Percentiles rank a stretch among this genome's conserved stretches.
Conservation (phyloP, 345 rosid genomes). For the Aethionema arabicum region DNA sequence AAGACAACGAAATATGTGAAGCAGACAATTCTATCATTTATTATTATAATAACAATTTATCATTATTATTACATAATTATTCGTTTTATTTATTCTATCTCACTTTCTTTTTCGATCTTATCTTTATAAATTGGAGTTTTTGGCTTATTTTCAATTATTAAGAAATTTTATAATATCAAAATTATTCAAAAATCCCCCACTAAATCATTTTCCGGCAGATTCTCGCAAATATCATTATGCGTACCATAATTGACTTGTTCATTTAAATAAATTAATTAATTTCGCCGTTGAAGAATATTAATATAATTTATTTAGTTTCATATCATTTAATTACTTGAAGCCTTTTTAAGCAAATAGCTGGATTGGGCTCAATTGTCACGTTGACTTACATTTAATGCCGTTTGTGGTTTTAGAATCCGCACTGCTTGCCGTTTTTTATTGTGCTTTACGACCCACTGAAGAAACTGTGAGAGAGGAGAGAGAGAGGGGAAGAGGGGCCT, state of each 20-base stretch:
- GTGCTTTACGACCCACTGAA: neutral
- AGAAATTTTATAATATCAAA: neutral
- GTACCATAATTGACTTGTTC: slow-evolving; percentile 14
- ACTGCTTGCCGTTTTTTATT: slow-evolving; percentile 17
- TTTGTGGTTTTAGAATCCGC: slow-evolving; percentile 5
- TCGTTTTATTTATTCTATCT: slow-evolving; percentile 14
- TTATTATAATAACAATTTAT: neutral
- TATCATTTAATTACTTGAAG: too few species aligned
- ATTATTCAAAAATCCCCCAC: slow-evolving; percentile 16
- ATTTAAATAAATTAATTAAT: neutral
- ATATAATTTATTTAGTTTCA: too few species aligned
- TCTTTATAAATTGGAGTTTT: slow-evolving; percentile 30
- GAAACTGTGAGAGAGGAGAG: neutral
- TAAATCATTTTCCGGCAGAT: slow-evolving; percentile 27
- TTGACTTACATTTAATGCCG: neutral
- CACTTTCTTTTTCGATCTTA: slow-evolving; percentile 8
- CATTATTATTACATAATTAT: neutral
- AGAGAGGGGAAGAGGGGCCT: neutral
- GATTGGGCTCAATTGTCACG: too few species aligned
- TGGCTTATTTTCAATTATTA: neutral
- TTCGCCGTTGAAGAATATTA: neutral
- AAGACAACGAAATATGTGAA: slow-evolving; percentile 16
- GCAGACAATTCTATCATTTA: slow-evolving; percentile 9
- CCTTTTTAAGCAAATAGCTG: too few species aligned
- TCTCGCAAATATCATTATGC: slow-evolving; percentile 12